Evolutionary conservation across 164 flowering plant species (phyloP), one percentile per base, ranked within the genome.

Genomic region (Platanus orientalis): DNA sequence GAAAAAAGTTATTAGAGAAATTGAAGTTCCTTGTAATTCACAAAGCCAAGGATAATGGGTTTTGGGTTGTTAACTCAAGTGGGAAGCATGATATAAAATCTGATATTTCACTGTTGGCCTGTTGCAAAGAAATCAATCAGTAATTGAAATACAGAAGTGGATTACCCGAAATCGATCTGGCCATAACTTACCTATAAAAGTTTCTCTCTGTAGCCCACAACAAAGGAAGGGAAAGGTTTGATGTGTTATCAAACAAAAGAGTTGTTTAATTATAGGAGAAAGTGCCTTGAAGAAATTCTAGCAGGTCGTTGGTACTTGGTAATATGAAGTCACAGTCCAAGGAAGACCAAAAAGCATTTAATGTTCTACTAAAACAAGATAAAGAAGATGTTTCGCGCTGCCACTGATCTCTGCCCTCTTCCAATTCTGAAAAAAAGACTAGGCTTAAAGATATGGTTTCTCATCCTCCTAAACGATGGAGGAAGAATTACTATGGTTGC

Each of bases 361-460:
- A 69, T 57, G 50, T 7, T 27, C 23, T 24, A 23, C 36, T 12
- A 51, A 40, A 52, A 63, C 20, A 57, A 58, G 58, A 34, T 27
- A 47, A 20, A 6, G 12, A 53, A 34, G 59, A 10, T 47, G 58
- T 36, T 48, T 42, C 29, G 54, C 53, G 6, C 24, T 39, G 56
- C 20, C 54, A 49, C 49, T 28, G 49, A 19, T 9, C 58, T 12
- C 23, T 29, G 16, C 62, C n/a, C 16, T 60, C 45, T 49, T 45
- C 36, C 7, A 50, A 21, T 36, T 70, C 36, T 40, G 62, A 63
- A n/a, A 30, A 30, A 40, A 55, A 51, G 10, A 20, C 28, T 6
- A 59, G 58, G 61, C 75, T 59, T 39, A 67, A 72, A 59, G 68
- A 68, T 45, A 54, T 63, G 75, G 68, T 72, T 29, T 72, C 68